These are phyloP conservation scores for Podospora sp. DNA, from an alignment of 495 filamentous ascomycete species.

Conservation along the genomic window DNA sequence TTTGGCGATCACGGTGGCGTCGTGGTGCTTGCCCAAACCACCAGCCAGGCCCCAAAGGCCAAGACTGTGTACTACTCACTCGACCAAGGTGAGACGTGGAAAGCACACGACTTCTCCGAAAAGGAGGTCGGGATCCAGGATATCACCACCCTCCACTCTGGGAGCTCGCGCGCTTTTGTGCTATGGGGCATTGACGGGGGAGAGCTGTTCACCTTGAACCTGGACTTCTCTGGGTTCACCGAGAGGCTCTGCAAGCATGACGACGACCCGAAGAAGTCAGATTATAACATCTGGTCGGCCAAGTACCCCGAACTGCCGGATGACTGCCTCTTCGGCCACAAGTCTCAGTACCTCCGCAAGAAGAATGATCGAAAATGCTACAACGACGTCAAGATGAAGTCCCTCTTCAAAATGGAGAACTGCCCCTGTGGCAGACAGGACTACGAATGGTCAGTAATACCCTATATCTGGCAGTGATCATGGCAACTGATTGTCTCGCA, in stretches of 20 bases:
- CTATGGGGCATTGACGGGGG: conserved; percentile 73
- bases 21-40: conserved; percentile 71
- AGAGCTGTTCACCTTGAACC: conserved; percentile 67
- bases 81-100: conserved; percentile 79
- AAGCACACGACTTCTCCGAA: conserved; percentile 70
- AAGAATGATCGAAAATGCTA: conserved; percentile 71
- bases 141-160: conserved; percentile 86
- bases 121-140: conserved; percentile 68
- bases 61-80: conserved; percentile 73
- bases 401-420: conserved; percentile 67
- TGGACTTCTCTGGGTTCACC: conserved; percentile 84
- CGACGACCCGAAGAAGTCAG: conserved; percentile 57
- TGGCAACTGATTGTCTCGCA: conserved; percentile 37
- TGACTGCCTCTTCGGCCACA: conserved; percentile 90
- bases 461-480: not conserved
- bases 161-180: conserved; percentile 84
- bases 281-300: conserved; percentile 83
- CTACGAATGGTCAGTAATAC: conserved; percentile 83
- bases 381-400: conserved; percentile 69
- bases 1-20: conserved; percentile 93
- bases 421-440: conserved; percentile 83
- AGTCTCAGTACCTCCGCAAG: conserved; percentile 89
- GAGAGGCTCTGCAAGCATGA: conserved; percentile 69
- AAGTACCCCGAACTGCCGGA: conserved; percentile 72
- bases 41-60: conserved; percentile 52